These are phyloP conservation scores for Ascochyta lentis DNA, from an alignment of 2,329 filamentous ascomycete species.

Conservation along the genomic window DNA sequence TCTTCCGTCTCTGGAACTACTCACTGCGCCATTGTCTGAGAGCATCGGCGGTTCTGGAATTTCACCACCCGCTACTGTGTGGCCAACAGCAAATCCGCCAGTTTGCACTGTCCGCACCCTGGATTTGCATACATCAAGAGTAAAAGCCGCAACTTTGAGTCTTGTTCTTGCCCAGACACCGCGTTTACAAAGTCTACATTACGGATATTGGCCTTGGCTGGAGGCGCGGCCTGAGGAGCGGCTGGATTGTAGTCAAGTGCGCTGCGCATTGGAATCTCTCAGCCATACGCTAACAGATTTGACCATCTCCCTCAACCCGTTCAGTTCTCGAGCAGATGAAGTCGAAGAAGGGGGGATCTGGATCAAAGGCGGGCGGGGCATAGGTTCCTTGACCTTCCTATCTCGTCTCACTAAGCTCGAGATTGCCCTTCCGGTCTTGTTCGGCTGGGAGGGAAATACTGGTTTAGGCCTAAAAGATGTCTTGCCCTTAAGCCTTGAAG, in stretches of 20 bases:
- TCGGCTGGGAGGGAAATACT: neutral
- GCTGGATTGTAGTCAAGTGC: constrained; percentile 1
- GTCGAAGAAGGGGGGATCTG: neutral
- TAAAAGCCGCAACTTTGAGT: constrained; percentile 2
- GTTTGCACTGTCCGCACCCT: neutral
- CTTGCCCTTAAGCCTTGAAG: neutral
- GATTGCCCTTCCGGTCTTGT: constrained; percentile 1
- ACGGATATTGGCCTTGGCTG: constrained; percentile 1
- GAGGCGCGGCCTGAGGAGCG: neutral
- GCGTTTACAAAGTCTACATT: constrained; percentile 1
- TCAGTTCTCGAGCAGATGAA: neutral
- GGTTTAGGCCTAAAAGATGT: neutral
- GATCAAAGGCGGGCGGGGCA: neutral
- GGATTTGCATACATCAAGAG: neutral
- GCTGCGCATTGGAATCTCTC: neutral
- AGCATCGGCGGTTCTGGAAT: neutral
- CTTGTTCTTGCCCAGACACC: constrained; percentile 4
- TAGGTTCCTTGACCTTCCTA: constrained; percentile 2
- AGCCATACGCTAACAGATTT: constrained; percentile 1
- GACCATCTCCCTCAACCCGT: neutral
- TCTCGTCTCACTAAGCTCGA: constrained; percentile 3
- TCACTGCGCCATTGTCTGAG: constrained; percentile 4
- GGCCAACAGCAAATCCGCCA: constrained; percentile 3
- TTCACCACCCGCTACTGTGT: neutral
- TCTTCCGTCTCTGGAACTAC: constrained; percentile 3